Percentiles rank a stretch among this genome's conserved stretches.
phyloP scores from a whole-genome alignment of 345 rosid genomes.

The Heritiera littoralis region DNA sequence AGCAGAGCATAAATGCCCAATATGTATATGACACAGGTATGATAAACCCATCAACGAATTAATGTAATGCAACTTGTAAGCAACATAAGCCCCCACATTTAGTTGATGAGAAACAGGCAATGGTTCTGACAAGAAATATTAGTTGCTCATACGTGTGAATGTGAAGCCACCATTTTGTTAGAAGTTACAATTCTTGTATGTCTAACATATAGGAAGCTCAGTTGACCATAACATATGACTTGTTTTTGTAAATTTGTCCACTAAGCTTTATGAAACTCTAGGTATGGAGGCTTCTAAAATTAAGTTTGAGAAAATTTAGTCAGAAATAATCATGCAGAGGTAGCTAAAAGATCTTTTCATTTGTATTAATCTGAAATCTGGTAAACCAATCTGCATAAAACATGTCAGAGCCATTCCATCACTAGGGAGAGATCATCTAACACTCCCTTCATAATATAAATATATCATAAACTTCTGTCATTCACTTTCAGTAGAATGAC shows the following conservation, averaged over 20 bases:
- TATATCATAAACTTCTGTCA: neutral
- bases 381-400: neutral
- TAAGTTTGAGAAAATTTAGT: neutral
- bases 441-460: neutral
- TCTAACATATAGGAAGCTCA: neutral
- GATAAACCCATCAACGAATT: neutral
- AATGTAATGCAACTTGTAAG: neutral
- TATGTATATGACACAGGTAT: neutral
- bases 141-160: neutral
- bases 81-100: neutral
- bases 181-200: neutral
- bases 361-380: neutral
- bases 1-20: neutral
- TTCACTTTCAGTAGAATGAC: neutral
- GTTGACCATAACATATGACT: neutral
- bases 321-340: neutral
- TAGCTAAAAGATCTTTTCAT: neutral
- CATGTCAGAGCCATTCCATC: constrained; percentile 7
- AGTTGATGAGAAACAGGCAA: neutral
- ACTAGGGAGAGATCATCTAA: neutral
- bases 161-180: neutral
- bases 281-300: neutral
- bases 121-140: neutral
- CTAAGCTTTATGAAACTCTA: neutral
- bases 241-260: neutral